Evolutionary conservation across 306 rosid genomes (phyloP), one percentile per base, ranked within the genome.

Genomic region (Rosa rugosa): DNA sequence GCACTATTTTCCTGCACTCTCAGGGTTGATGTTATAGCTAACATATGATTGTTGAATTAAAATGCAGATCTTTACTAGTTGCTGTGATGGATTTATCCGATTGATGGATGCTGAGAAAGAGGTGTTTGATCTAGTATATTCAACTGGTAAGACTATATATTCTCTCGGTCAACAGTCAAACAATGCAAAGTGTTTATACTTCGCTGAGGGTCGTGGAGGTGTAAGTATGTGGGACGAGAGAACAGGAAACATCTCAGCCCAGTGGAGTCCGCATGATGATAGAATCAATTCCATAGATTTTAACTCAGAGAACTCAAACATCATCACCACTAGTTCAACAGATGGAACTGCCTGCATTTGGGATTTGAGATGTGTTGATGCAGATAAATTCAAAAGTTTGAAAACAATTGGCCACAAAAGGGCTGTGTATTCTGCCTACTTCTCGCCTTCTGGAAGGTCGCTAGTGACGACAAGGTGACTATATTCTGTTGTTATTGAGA

Each of bases 281-380:
- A 89, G 94, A 83, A 91, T 95, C 59, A 91, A 93, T 74, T 76
- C 91, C 73, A 85, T 95, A 53, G 94, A 91, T 81, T 95, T 95
- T 71, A 89, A 77, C 77, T 50, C 83, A 14, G 57, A 56, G 71
- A 93, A 81, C 83, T 72, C 91, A 64, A 87, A 89, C 75, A 66
- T 90, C 72, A 84, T 91, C 86, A 90, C 92, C 65, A 93, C 99
- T 65, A 85, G 98, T 83, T 95, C 96, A 75, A 67, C 93, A 45
- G 97, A 93, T 82, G 96, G 90, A 75, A 90, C 90, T 79, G 94
- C 90, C 75, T 86, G 99, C 87, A 87, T 89, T 62, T 95, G 99
- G 99, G 99, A 95, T 83, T 87, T 95, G 87, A 91, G 97, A 87
- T 83, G 72, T 69, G 73, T 71, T 40, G 46, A 69, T 68, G 83